These are phyloP conservation scores for Dentipellis fragilis DNA, from an alignment of 768 basidiomycete genomes.

Conservation along the genomic window DNA sequence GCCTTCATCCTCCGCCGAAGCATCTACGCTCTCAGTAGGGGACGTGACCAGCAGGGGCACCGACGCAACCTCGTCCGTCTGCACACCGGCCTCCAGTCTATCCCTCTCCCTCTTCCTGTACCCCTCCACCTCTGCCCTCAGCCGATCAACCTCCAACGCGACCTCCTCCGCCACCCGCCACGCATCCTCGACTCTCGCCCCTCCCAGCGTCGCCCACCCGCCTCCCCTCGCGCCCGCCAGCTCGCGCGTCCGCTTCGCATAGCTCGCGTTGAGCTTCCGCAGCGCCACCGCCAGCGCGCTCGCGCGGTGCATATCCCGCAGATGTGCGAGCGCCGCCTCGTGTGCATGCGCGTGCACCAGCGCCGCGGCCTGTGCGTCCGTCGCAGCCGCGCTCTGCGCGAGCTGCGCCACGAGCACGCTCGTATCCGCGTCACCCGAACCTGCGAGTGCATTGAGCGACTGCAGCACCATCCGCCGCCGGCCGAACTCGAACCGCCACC, in stretches of 20 bases:
- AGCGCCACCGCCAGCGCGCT: slow-evolving; percentile 73
- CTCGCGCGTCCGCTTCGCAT: slow-evolving; percentile 54
- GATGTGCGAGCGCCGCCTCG: slow-evolving; percentile 45
- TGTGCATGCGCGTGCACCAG: slow-evolving; percentile 54
- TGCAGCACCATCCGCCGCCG: slow-evolving; percentile 11
- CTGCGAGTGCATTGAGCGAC: slow-evolving; percentile 8
- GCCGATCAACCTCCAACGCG: slow-evolving; percentile 61
- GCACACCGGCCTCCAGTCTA: background rate
- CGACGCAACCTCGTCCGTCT: slow-evolving; percentile 12
- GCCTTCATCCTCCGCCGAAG: slow-evolving; percentile 8
- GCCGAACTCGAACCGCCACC: slow-evolving; percentile 13
- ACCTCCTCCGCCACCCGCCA: slow-evolving; percentile 72
- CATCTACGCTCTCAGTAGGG: slow-evolving; percentile 19
- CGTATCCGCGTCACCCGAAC: slow-evolving; percentile 7
- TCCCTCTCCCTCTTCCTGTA: slow-evolving; percentile 1
- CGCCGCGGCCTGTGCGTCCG: slow-evolving; percentile 25
- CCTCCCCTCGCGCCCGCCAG: slow-evolving; percentile 35
- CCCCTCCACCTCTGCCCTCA: slow-evolving; percentile 28
- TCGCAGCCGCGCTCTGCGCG: slow-evolving; percentile 2
- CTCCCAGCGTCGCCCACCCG: slow-evolving; percentile 47
- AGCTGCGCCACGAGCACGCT: slow-evolving; percentile 10
- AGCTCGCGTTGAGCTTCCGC: slow-evolving; percentile 71
- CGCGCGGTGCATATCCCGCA: slow-evolving; percentile 59
- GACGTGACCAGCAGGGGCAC: slow-evolving; percentile 11
- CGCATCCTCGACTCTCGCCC: slow-evolving; percentile 60